Conservation (phyloP, 2,329 filamentous ascomycete species). For the Trichoderma sp. region DNA sequence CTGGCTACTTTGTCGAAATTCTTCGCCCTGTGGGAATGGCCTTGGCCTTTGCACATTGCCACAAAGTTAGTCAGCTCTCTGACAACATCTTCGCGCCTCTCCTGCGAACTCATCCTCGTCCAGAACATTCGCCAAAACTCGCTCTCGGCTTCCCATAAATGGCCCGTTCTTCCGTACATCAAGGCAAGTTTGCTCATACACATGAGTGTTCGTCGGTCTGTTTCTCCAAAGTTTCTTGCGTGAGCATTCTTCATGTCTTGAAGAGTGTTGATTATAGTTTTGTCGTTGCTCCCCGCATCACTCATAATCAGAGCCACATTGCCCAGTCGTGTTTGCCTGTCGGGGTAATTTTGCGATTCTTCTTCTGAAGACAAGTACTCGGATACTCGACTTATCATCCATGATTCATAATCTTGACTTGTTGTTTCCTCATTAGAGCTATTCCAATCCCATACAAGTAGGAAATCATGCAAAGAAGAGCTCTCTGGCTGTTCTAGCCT, state of each 20-base stretch:
- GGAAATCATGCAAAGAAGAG: not conserved
- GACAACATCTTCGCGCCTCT: not conserved
- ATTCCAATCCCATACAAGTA: conserved; percentile 13
- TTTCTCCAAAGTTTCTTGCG: not conserved
- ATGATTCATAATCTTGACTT: not conserved
- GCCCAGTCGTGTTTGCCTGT: not conserved
- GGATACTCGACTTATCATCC: not conserved
- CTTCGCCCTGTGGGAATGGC: not conserved
- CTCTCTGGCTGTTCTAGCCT: too few species aligned
- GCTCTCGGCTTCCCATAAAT: not conserved
- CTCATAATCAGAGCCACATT: not conserved
- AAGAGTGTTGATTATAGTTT: not conserved
- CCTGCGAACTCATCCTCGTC: not conserved
- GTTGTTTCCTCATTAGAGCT: not conserved
- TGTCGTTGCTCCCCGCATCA: not conserved
- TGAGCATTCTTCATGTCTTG: not conserved
- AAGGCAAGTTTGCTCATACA: not conserved
- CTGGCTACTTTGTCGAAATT: not conserved
- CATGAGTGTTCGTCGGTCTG: not conserved
- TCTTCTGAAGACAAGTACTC: too few species aligned
- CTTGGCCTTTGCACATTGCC: not conserved
- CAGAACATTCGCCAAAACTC: conserved; percentile 4
- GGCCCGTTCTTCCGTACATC: not conserved
- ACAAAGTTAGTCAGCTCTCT: not conserved
- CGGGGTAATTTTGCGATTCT: not conserved